Conservation (phyloP, 805 yeast genomes). For the Diddensiella santjacobensis region DNA sequence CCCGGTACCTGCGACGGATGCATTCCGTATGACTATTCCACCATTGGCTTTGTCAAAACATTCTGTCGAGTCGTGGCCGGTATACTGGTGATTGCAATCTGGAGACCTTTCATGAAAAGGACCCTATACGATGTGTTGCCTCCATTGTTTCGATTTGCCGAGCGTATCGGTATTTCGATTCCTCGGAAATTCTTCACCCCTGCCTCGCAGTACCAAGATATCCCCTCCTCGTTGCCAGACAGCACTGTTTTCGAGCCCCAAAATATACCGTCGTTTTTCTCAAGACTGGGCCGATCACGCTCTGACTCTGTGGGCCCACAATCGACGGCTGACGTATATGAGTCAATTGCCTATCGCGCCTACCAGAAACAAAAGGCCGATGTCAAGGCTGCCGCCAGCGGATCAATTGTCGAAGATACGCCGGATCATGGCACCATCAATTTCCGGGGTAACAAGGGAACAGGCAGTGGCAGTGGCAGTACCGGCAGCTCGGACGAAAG, state of each 20-base stretch:
- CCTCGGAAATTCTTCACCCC: conserved; percentile 39
- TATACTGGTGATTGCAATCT: conserved; percentile 52
- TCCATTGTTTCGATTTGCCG: conserved; percentile 48
- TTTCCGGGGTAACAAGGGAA: conserved; percentile 6
- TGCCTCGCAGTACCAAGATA: conserved; percentile 35
- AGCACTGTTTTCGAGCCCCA: conserved; percentile 30
- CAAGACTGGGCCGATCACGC: conserved; percentile 27
- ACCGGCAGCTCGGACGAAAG: conserved; percentile 5
- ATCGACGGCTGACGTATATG: conserved; percentile 41
- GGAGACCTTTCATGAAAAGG: conserved; percentile 78
- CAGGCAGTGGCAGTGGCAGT: background rate
- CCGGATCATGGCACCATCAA: conserved; percentile 6
- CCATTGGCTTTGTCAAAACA: conserved; percentile 30
- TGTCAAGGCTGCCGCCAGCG: background rate
- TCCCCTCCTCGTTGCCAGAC: conserved; percentile 36
- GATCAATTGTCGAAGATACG: conserved; percentile 15
- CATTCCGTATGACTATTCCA: conserved; percentile 19
- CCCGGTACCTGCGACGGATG: conserved; percentile 14
- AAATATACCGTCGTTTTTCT: conserved; percentile 31
- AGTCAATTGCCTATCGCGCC: conserved; percentile 33
- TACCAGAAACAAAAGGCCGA: conserved; percentile 24
- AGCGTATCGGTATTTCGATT: conserved; percentile 35
- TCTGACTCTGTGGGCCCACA: conserved; percentile 41
- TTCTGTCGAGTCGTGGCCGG: conserved; percentile 58
- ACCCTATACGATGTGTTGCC: conserved; percentile 53